Percentiles rank a stretch among this genome's conserved stretches.
phyloP scores from a whole-genome alignment of 768 basidiomycete genomes.

The Boletus pseudopeckii region DNA sequence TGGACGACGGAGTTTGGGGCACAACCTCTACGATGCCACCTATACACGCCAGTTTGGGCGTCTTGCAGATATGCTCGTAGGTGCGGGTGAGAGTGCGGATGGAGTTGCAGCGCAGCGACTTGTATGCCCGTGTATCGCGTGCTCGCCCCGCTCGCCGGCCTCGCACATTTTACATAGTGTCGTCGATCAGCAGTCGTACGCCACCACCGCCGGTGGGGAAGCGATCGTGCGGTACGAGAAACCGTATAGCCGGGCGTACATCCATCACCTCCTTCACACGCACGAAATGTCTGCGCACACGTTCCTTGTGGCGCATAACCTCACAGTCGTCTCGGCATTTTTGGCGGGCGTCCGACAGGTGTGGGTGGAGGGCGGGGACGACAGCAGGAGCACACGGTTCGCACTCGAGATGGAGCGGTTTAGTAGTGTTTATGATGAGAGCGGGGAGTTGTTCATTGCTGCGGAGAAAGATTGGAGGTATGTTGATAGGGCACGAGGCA shows the following conservation, averaged over 20 bases:
- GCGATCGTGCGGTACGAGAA: slow-evolving; percentile 21
- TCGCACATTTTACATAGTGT: slow-evolving; percentile 43
- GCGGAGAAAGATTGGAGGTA: slow-evolving; percentile 57
- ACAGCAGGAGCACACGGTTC: slow-evolving; percentile 25
- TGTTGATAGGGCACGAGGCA: slow-evolving; percentile 70
- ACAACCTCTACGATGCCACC: slow-evolving; percentile 61
- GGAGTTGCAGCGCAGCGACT: not conserved
- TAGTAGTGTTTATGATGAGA: slow-evolving; percentile 47
- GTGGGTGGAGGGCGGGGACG: slow-evolving; percentile 13
- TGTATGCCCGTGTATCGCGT: slow-evolving; percentile 54
- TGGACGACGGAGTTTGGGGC: slow-evolving; percentile 43
- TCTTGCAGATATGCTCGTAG: slow-evolving; percentile 41
- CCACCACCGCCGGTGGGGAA: not conserved
- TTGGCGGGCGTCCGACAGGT: slow-evolving; percentile 52
- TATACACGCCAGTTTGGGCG: slow-evolving; percentile 62
- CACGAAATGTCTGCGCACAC: slow-evolving; percentile 90
- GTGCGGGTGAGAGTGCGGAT: slow-evolving; percentile 4
- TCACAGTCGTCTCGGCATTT: slow-evolving; percentile 63
- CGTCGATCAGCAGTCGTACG: slow-evolving; percentile 34
- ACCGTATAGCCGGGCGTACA: slow-evolving; percentile 54
- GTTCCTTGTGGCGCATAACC: slow-evolving; percentile 72
- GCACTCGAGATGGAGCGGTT: slow-evolving; percentile 51
- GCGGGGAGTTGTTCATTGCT: slow-evolving; percentile 42
- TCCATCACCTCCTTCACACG: slow-evolving; percentile 82
- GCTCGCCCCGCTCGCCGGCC: slow-evolving; percentile 43